Evolutionary conservation across 768 basidiomycete species (phyloP).

Genomic region (Leccinum subgranulosum): DNA sequence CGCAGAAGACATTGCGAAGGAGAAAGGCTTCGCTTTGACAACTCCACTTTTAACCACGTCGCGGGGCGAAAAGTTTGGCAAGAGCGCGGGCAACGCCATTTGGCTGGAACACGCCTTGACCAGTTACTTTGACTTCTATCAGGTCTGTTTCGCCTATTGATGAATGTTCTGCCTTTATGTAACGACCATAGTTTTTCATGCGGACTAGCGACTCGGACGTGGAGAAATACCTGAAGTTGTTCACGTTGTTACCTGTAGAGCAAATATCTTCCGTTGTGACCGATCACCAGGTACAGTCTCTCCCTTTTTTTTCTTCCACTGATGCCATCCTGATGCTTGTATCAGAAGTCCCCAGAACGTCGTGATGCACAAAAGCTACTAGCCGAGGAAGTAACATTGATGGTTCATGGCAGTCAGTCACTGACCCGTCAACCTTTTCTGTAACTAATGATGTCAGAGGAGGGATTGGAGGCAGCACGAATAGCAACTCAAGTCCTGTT

Average conservation of each 20-base stretch:
- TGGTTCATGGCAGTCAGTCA: conserved; percentile 55
- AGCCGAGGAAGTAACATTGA: conserved; percentile 56
- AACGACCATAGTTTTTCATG: conserved; percentile 73
- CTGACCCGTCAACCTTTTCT: background rate
- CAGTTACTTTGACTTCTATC: conserved; percentile 91
- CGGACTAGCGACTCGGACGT: conserved; percentile 79
- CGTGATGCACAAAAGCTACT: conserved; percentile 50
- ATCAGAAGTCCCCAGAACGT: conserved; percentile 31
- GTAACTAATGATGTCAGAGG: conserved; percentile 28
- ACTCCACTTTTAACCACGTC: conserved; percentile 92
- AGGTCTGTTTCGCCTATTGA: conserved; percentile 45
- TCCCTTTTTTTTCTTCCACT: background rate
- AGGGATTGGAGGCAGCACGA: conserved; percentile 40
- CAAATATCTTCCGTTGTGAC: conserved; percentile 56
- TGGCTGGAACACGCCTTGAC: conserved; percentile 83
- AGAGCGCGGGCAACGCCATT: conserved; percentile 88
- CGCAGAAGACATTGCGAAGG: conserved; percentile 10
- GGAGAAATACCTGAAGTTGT: conserved; percentile 72
- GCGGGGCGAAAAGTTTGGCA: conserved; percentile 93
- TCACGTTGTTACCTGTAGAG: conserved; percentile 68
- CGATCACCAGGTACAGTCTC: conserved; percentile 50
- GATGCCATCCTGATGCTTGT: background rate
- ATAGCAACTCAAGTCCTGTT: conserved; percentile 47
- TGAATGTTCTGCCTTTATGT: background rate
- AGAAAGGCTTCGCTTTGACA: conserved; percentile 75